Base-by-base conservation (phyloP, 495 filamentous ascomycete species). In the Lepidopterella palustris region DNA sequence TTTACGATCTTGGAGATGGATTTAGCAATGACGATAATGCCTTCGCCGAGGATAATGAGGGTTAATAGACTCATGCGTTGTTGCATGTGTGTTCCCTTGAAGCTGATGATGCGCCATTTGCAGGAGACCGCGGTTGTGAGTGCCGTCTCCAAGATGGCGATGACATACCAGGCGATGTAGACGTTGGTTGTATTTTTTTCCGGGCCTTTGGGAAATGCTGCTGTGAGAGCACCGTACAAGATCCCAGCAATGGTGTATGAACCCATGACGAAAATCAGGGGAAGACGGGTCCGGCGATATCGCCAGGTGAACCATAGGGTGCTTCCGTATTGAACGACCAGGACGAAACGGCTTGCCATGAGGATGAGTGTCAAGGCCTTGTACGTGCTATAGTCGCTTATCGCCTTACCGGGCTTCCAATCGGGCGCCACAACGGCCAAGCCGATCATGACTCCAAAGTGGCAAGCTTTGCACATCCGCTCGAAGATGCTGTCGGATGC, bases 41-140 rank as follows among this genome's bases (percentile, higher is more conserved):
- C 83, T 71, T 87, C 84, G 21, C 86, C 86, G 50, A 88, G 78
- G 57, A 87, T 85, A 63, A 87, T 87, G 48, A 88, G 75, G 0
- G 85, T 87, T 6, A 87, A 74, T 10, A 88, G 78, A 3, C 81
- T 80, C 78, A 87, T 81, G 42, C 86, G 76, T 57, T 86, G 79
- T 49, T 84, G 81, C 58, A 88, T 70, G 66, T 86, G 83, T 10
- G 84, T 86, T 35, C 82, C 76, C 67, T 85, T 79, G 70, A 88
- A 85, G 53, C 79, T 82, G 48, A 88, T 73, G 45, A 78, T 74
- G 15, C 79, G 71, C 65, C 76, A 83, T 28, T 74, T 57, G 56
- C 72, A 79, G 31, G 84, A 85, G 6, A 82, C 70, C n/a, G 68
- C 68, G 55, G 85, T 80, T 6, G 82, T 75, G 18, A 77, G 66